These are phyloP conservation scores for Tetraselmis chui DNA, from an alignment of 139 green algal genomes.

Conservation along the genomic window DNA sequence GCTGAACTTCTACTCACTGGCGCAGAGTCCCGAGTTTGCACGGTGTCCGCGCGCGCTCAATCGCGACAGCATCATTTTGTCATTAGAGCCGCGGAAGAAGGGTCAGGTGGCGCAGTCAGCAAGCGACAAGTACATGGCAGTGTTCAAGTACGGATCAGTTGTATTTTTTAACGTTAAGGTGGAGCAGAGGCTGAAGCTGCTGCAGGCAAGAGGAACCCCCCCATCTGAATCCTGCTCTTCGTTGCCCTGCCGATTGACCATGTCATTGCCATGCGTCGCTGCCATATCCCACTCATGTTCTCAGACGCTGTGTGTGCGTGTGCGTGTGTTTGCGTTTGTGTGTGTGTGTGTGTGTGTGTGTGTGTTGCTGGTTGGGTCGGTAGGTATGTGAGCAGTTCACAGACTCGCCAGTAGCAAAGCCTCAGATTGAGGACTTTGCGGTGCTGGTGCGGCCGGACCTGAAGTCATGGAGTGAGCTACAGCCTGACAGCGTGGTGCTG, in stretches of 20 bases:
- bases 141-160: slow-evolving; percentile 43
- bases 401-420: background rate
- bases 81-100: background rate
- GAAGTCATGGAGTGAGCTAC: slow-evolving; percentile 10
- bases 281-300: no score
- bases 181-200: background rate
- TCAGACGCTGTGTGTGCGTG: no score
- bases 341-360: no score
- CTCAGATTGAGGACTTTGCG: slow-evolving; percentile 26
- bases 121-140: slow-evolving; percentile 29
- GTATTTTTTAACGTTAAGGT: slow-evolving; percentile 48
- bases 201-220: background rate
- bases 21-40: background rate
- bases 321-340: no score
- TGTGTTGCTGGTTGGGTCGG: no score
- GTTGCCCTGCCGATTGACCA: no score
- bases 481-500: slow-evolving; percentile 30
- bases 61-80: background rate
- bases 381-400: slow-evolving; percentile 4
- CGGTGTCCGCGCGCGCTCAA: background rate
- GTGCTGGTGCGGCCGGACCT: slow-evolving; percentile 23
- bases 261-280: no score
- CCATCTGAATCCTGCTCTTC: no score
- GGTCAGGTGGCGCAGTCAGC: background rate
- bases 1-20: background rate